These are phyloP conservation scores for Neoconidiobolus thromboides DNA, from an alignment of 371 early-diverging fungal species.

Conservation along the genomic window DNA sequence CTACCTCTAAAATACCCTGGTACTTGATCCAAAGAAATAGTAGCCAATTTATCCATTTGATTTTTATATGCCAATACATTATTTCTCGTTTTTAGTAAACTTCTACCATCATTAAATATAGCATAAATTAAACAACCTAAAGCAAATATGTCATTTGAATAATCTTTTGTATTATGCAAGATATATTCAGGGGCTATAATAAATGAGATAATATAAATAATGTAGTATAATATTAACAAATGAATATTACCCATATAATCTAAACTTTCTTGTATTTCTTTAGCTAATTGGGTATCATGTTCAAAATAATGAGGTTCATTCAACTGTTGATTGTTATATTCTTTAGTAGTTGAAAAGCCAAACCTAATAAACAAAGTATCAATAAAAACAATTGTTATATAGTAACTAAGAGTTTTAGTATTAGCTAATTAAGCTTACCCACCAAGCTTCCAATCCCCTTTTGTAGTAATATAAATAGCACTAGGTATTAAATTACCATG, in stretches of 20 bases:
- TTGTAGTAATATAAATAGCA: conserved; percentile 49
- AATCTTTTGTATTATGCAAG: conserved; percentile 26
- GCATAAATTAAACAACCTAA: conserved; percentile 64
- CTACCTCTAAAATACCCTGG: conserved; percentile 32
- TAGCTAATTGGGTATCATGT: conserved; percentile 37
- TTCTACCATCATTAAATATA: conserved; percentile 44
- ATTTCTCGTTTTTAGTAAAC: conserved; percentile 39
- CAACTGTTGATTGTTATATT: conserved; percentile 18
- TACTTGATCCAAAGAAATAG: conserved; percentile 18
- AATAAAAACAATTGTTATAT: no score
- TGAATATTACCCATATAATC: conserved; percentile 22
- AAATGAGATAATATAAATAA: no score
- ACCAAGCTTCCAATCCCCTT: conserved; percentile 83
- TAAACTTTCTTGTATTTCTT: conserved; percentile 40
- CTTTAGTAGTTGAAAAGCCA: conserved; percentile 41
- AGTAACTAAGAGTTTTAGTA: no score
- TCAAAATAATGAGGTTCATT: conserved; percentile 19
- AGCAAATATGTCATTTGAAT: conserved; percentile 59
- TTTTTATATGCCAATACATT: conserved; percentile 45
- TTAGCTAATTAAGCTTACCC: conserved; percentile 22
- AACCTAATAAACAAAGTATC: conserved; percentile 17
- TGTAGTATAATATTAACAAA: background rate
- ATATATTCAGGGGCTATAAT: conserved; percentile 53
- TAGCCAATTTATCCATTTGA: conserved; percentile 24
- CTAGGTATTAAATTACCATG: conserved; percentile 61